These are phyloP conservation scores for Dendrobium nobile DNA, from an alignment of 106 monocot genomes.

Conservation along the genomic window DNA sequence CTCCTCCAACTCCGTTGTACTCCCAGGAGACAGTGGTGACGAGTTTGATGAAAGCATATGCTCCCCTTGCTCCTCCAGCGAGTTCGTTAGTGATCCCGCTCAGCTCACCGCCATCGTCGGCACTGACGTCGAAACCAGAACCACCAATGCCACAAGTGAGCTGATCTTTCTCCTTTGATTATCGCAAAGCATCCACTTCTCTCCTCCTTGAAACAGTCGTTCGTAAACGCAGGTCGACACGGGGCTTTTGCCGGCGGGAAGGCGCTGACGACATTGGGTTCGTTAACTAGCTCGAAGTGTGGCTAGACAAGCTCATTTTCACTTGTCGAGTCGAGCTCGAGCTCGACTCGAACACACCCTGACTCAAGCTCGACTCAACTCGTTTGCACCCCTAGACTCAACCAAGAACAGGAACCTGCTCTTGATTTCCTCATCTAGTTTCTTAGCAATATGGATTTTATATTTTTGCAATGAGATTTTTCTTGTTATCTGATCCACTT, in stretches of 20 bases:
- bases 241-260: slow-evolving; percentile 5
- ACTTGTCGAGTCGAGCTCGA: no score
- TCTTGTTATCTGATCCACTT: no score
- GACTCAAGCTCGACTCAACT: no score
- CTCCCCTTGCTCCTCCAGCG: slow-evolving; percentile 26
- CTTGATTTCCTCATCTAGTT: no score
- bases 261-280: no score
- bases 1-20: slow-evolving; percentile 17
- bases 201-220: slow-evolving; percentile 76
- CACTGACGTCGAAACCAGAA: background rate
- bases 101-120: background rate
- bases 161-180: slow-evolving; percentile 67
- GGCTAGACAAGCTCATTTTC: no score
- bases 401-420: no score
- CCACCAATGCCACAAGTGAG: slow-evolving; percentile 3
- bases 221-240: slow-evolving; percentile 80
- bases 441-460: no score
- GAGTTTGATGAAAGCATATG: slow-evolving; percentile 35
- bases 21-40: slow-evolving; percentile 10
- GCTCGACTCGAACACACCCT: no score
- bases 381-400: no score
- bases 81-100: slow-evolving; percentile 13
- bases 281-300: no score
- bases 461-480: no score
- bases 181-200: slow-evolving; percentile 60